These are phyloP conservation scores for Heimioporus sp. DNA, from an alignment of 768 basidiomycete genomes.

Conservation along the genomic window DNA sequence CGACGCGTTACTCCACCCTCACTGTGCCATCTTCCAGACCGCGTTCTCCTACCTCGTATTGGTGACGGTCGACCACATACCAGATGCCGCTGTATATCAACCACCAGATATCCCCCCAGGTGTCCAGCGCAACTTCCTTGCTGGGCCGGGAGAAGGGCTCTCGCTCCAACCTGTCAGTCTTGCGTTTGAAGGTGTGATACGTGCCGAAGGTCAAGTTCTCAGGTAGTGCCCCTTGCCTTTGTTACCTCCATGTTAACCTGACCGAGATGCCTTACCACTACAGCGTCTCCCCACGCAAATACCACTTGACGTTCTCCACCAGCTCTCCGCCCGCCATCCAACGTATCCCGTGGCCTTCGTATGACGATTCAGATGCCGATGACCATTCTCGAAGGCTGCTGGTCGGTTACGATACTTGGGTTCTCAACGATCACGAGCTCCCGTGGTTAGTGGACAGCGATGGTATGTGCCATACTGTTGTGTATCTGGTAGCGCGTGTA, in stretches of 20 bases:
- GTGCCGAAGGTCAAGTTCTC: conserved; percentile 69
- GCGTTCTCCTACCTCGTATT: conserved; percentile 77
- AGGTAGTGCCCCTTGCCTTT: conserved; percentile 43
- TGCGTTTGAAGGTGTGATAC: conserved; percentile 79
- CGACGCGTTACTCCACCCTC: not conserved
- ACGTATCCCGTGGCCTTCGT: conserved; percentile 79
- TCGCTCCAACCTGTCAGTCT: conserved; percentile 66
- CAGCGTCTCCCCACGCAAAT: conserved; percentile 74
- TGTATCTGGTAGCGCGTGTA: not conserved
- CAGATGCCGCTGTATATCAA: conserved; percentile 54
- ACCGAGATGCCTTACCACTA: conserved; percentile 2
- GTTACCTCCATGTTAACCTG: not conserved
- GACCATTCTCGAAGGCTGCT: conserved; percentile 33
- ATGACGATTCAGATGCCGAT: conserved; percentile 39
- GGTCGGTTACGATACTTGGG: conserved; percentile 68
- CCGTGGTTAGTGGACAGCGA: conserved; percentile 75
- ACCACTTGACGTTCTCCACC: conserved; percentile 73
- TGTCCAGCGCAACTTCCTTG: conserved; percentile 66
- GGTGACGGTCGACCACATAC: conserved; percentile 58
- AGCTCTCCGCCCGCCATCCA: conserved; percentile 73
- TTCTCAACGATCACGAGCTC: conserved; percentile 60
- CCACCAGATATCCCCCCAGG: conserved; percentile 44
- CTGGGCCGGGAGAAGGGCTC: conserved; percentile 79
- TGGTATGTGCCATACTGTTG: conserved; percentile 42
- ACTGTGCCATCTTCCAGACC: conserved; percentile 49